Evolutionary conservation across 1,139 yeast species (phyloP), one percentile per base, ranked within the genome.

Genomic region (Candida sojae): DNA sequence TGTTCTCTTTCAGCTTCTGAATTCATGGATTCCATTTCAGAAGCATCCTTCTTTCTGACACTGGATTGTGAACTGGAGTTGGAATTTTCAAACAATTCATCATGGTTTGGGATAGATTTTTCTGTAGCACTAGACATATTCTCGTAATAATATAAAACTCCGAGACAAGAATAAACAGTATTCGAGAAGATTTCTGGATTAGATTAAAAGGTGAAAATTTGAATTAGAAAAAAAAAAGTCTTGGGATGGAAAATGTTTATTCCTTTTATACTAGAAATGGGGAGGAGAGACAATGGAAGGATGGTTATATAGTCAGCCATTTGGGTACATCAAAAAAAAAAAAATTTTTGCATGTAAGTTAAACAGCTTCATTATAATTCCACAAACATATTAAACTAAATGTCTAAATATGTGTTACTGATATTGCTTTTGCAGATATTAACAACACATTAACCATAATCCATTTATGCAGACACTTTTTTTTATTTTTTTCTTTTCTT

Each of bases 21-120:
- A 46, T 54, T 61, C 35, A 58, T 35, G 31, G 68, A 60, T 32
- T 66, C 73, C 38, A 58, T 50, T 42, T 67, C 71, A 10, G 63
- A 62, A 13, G 39, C 42, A 10, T 50, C 53, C 37, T 60, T 54
- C 43, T 57, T 59, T 40, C 60, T 53, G 13, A 56, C 51, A 12
- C 67, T 60, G 7, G 66, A 54, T 25, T 59, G 47, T 3, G 66
- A 57, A 23, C 63, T 60, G 32, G 57, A 32, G 42, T 56, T 56
- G 6, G 38, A 35, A 7, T 36, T 7, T 42, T 57, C 66, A 46
- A 63, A 59, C 68, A 13, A 56, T 60, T 47, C 44, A 33, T 23
- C 36, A 12, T 25, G 44, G 31, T 40, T 42, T 37, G n/a, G 21
- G 30, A 29, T 36, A 21, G 47, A 42, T 28, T 45, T 45, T 37